These are phyloP conservation scores for Pythium chondricola DNA, from an alignment of 352 stramenopile genomes.

Conservation along the genomic window DNA sequence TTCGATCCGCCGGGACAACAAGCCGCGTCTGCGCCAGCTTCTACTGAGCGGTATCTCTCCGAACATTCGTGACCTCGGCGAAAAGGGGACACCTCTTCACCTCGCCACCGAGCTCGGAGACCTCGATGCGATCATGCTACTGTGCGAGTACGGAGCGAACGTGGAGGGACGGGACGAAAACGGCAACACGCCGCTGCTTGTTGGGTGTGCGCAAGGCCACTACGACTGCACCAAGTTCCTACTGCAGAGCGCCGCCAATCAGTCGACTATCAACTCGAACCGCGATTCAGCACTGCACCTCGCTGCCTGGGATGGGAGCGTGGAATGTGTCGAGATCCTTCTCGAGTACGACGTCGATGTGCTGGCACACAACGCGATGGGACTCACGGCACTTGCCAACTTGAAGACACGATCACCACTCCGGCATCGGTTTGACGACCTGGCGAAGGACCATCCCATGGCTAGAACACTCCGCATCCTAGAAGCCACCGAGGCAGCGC, in stretches of 20 bases:
- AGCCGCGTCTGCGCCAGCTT: conserved; percentile 35
- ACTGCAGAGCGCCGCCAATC: conserved; percentile 59
- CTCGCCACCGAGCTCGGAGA: conserved; percentile 62
- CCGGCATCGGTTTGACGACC: conserved; percentile 60
- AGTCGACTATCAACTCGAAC: conserved; percentile 32
- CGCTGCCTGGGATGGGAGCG: conserved; percentile 55
- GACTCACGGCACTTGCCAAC: conserved; percentile 46
- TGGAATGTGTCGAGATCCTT: conserved; percentile 56
- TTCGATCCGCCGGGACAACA: conserved; percentile 37
- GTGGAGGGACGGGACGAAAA: conserved; percentile 61
- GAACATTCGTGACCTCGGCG: conserved; percentile 49
- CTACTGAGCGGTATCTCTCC: conserved; percentile 42
- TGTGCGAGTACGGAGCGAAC: conserved; percentile 61
- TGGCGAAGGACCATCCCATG: conserved; percentile 46
- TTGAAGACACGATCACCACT: conserved; percentile 54
- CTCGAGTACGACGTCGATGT: conserved; percentile 57
- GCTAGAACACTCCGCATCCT: conserved; percentile 35
- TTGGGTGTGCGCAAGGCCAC: conserved; percentile 62
- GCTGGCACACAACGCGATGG: conserved; percentile 37
- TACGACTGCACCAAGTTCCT: conserved; percentile 65
- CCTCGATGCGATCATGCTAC: conserved; percentile 50
- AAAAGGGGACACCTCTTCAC: conserved; percentile 66
- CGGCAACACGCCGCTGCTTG: conserved; percentile 56
- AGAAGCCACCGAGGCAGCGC: conserved; percentile 25
- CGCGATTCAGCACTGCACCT: conserved; percentile 59